Base-by-base conservation (phyloP, 1,284 basidiomycete species). In the Boletellus sp. region DNA sequence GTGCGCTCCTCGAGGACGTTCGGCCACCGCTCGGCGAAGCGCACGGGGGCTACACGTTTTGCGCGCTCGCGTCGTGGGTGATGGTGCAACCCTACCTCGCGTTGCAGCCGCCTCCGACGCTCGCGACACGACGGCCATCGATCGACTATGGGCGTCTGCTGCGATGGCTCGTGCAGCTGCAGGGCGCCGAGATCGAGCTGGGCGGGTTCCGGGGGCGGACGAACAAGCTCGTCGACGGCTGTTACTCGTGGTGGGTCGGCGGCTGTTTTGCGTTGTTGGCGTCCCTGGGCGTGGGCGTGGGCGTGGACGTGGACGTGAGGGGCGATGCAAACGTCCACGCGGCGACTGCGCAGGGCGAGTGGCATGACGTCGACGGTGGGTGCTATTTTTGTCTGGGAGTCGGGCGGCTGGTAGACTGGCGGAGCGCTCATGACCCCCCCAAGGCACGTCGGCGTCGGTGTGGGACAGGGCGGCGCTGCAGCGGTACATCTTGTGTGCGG, bases 211-310 rank as follows among this genome's bases (percentile, higher is more conserved):
- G 82, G 43, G 97, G 97, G 0, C 78, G 97, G 40, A 93, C 92
- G 53, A 99, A 99, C 70, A 99, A 99, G 71, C 81, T 99, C 13
- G 96, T 99, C 0, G 97, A 99, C 64, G 97, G 96, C 3, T 99
- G 97, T 71, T 99, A 99, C 70, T 87, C 91, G 30, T 99, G 97
- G 97, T 99, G 94, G 90, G 91, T 95, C 26, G 96, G 91, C 3
- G 95, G 95, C 0, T 81, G 89, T n/a, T 91, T 97, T 65, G 79
- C 83, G 0, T 73, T 97, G 11, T 72, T 97, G 0, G 88, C 90
- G 49, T 84, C 89, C 12, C 69, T 89, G 1, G 81, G 82, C 8
- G 68, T 79, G 3, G 73, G 72, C 53, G 66, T 12, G 30, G 30
- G 4, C 30, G 30, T 10, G 28, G 28, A 28, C 28, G 28, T 11